A percentile compares a stretch with the other conserved stretches of the same genome.
Conservation (phyloP, 1,139 yeast genomes). For the Hyphopichia pseudoburtonii region DNA sequence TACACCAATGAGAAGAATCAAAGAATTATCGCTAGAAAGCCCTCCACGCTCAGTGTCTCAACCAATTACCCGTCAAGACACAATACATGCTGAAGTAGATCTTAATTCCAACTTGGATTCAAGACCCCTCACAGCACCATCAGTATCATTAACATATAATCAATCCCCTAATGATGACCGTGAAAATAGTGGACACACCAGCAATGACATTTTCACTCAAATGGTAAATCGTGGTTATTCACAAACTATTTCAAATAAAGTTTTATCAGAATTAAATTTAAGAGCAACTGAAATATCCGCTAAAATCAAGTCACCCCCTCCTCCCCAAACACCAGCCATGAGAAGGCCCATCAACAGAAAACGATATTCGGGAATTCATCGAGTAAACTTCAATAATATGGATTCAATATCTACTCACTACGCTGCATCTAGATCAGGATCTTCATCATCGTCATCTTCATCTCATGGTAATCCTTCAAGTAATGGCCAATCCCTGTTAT, state of each 20-base stretch:
- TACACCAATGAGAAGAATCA: constrained; percentile 44
- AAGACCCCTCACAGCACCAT: not conserved
- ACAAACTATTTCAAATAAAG: constrained; percentile 39
- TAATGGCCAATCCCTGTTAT: no score
- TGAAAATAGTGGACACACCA: not conserved
- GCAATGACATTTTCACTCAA: constrained; percentile 8
- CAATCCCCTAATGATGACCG: not conserved
- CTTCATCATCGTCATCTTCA: not conserved
- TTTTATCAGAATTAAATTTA: constrained; percentile 38
- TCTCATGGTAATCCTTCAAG: not conserved
- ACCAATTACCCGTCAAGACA: not conserved
- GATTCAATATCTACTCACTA: constrained; percentile 45
- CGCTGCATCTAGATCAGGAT: constrained; percentile 18
- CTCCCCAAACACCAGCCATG: constrained; percentile 2
- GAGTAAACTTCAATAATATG: constrained; percentile 36
- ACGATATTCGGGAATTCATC: constrained; percentile 35
- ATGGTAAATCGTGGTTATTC: constrained; percentile 46
- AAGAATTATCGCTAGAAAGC: constrained; percentile 32
- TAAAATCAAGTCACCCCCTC: constrained; percentile 11
- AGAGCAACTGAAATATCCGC: constrained; percentile 33
- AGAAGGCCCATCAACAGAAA: constrained; percentile 20
- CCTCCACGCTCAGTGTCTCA: constrained; percentile 15
- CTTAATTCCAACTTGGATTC: not conserved
- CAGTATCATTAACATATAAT: not conserved
- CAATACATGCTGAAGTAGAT: not conserved